A percentile compares a stretch with the other conserved stretches of the same genome.
Conservation (phyloP, 169 alveolate genomes). For the Plasmodium sp. region DNA sequence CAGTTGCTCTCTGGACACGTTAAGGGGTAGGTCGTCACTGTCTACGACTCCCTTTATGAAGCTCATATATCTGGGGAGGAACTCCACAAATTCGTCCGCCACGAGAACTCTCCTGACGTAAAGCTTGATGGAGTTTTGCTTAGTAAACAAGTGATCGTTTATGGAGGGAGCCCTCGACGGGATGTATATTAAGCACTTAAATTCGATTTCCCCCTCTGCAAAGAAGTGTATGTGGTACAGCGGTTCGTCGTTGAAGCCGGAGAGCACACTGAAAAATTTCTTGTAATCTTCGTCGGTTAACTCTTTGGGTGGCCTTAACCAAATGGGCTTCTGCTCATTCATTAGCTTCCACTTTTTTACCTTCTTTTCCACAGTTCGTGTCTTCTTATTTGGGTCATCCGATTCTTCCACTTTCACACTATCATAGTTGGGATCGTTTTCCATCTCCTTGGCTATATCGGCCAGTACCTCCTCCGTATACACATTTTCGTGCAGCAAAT, state of each 20-base stretch:
- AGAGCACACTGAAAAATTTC: constrained; percentile 95
- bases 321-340: constrained; percentile 98
- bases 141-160: constrained; percentile 93
- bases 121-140: constrained; percentile 90
- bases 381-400: constrained; percentile 86
- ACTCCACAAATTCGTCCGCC: constrained; percentile 94
- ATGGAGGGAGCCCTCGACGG: constrained; percentile 96
- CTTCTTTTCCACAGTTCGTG: constrained; percentile 90
- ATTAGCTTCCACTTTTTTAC: constrained; percentile 87
- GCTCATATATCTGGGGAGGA: constrained; percentile 95
- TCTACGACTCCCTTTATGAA: constrained; percentile 97
- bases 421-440: constrained; percentile 83
- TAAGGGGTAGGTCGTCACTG: constrained; percentile 96
- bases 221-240: constrained; percentile 97
- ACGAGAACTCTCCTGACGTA: constrained; percentile 95
- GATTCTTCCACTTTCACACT: constrained; percentile 79
- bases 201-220: constrained; percentile 99
- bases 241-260: constrained; percentile 97
- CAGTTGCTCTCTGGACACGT: constrained; percentile 94
- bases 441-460: constrained; percentile 85
- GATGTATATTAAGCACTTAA: constrained; percentile 96
- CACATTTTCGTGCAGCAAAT: constrained; percentile 88
- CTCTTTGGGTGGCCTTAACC: constrained; percentile 97
- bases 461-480: constrained; percentile 89
- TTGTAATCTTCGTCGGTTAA: constrained; percentile 96